These are phyloP conservation scores for Ilex aquifolium DNA, from an alignment of 257 asterid species.

Conservation along the genomic window DNA sequence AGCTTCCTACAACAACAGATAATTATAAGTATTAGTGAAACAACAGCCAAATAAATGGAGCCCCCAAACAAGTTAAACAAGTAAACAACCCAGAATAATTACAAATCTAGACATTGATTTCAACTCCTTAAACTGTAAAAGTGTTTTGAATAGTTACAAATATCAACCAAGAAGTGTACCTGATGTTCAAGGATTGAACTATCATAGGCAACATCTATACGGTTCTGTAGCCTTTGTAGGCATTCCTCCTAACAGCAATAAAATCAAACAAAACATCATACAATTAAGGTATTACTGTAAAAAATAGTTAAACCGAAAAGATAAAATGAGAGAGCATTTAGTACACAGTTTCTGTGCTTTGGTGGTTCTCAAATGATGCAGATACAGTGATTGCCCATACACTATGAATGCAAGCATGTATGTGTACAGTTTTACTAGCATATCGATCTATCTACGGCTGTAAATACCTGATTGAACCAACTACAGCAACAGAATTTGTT, in stretches of 20 bases:
- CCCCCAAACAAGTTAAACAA: too few relatives aligned
- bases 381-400: too few relatives aligned
- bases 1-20: constrained; percentile 56
- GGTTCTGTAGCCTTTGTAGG: constrained; percentile 72
- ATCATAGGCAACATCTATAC: constrained; percentile 80
- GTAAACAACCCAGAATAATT: too few relatives aligned
- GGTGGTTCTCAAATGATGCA: too few relatives aligned
- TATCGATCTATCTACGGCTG: too few relatives aligned
- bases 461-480: too few relatives aligned
- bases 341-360: not conserved
- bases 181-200: constrained; percentile 77
- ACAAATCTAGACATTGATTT: not conserved
- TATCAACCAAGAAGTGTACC: constrained; percentile 36
- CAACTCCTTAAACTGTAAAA: not conserved
- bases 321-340: not conserved
- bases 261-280: not conserved
- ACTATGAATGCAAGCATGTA: too few relatives aligned
- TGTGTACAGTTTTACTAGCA: too few relatives aligned
- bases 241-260: constrained; percentile 72
- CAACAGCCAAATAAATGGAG: not conserved
- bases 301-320: not conserved
- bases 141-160: not conserved
- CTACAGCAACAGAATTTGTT: too few relatives aligned
- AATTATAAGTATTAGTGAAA: not conserved
- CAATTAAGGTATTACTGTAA: not conserved